These are phyloP conservation scores for Odonthalia washingtoniensis DNA, from an alignment of 31 red algal genomes.

Conservation along the genomic window DNA sequence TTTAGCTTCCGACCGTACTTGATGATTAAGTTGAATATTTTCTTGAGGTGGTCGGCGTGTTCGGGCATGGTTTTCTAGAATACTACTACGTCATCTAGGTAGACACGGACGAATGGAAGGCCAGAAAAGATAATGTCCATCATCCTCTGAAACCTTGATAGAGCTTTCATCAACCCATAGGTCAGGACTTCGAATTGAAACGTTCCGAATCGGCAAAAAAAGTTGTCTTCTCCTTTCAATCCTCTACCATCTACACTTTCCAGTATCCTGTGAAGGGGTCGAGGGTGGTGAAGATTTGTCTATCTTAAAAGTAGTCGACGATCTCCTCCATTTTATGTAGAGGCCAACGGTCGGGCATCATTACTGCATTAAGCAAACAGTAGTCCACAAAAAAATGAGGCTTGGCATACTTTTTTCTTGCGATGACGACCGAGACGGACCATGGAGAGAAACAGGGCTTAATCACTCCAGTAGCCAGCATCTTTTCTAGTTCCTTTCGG, in stretches of 20 bases:
- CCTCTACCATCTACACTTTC: conserved; percentile 21
- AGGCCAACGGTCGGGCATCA: conserved; percentile 34
- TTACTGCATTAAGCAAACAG: neutral
- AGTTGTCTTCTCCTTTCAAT: conserved; percentile 34
- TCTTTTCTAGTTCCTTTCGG: neutral
- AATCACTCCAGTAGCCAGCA: neutral
- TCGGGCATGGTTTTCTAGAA: conserved; percentile 15
- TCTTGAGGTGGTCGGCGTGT: conserved; percentile 7
- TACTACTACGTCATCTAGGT: conserved; percentile 45
- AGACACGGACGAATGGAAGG: conserved; percentile 28
- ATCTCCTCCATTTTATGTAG: conserved; percentile 28
- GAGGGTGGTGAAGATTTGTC: conserved; percentile 37
- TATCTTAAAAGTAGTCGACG: neutral
- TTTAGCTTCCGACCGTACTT: conserved; percentile 19
- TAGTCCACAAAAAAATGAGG: conserved; percentile 13
- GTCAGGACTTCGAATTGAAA: conserved; percentile 41
- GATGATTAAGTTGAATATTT: conserved; percentile 2
- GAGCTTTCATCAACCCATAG: conserved; percentile 57
- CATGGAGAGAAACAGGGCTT: neutral
- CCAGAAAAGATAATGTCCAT: conserved; percentile 30
- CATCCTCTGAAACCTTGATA: conserved; percentile 43
- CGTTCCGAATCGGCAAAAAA: conserved; percentile 52
- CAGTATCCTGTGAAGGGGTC: conserved; percentile 60
- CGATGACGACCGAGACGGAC: neutral
- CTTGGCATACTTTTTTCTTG: neutral